phyloP scores from a whole-genome alignment of 805 yeast species.

The Wickerhamiella qilinensis region DNA sequence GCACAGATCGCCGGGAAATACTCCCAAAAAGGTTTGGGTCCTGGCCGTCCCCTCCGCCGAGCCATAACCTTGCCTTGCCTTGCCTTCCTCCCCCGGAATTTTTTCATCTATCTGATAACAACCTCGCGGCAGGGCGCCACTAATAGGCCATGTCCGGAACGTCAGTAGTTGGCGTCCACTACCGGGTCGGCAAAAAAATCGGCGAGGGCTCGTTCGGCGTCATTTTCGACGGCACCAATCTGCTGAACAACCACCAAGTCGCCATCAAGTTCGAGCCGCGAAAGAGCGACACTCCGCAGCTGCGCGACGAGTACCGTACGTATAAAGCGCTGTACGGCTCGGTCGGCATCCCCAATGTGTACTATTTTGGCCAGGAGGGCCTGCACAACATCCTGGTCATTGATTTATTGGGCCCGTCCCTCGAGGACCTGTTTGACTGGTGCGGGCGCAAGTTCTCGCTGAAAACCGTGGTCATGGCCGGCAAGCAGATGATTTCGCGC shows the following conservation, averaged over 20 bases:
- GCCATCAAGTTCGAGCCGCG: conserved; percentile 94
- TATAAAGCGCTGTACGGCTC: conserved; percentile 73
- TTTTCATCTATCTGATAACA: no score
- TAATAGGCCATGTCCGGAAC: no score
- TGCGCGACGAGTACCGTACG: conserved; percentile 89
- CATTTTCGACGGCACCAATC: conserved; percentile 85
- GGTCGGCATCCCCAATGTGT: conserved; percentile 83
- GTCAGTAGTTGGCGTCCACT: conserved; percentile 76
- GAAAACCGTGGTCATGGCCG: conserved; percentile 84
- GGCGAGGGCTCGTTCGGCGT: conserved; percentile 99
- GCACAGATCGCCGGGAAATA: no score
- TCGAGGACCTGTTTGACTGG: conserved; percentile 97
- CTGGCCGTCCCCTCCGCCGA: no score
- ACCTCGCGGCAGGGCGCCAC: no score
- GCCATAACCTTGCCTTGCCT: no score
- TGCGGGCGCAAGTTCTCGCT: conserved; percentile 80
- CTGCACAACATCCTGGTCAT: conserved; percentile 88
- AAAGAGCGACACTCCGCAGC: conserved; percentile 93
- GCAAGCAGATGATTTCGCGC: conserved; percentile 82
- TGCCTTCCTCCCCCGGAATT: no score
- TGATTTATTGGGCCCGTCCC: conserved; percentile 85
- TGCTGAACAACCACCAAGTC: conserved; percentile 80
- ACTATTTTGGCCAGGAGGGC: conserved; percentile 97
- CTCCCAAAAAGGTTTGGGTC: no score
- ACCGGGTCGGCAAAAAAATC: conserved; percentile 89